Evolutionary conservation across 23 red algal species (phyloP), one percentile per base, ranked within the genome.

Genomic region (Cyanidium caldarium): DNA sequence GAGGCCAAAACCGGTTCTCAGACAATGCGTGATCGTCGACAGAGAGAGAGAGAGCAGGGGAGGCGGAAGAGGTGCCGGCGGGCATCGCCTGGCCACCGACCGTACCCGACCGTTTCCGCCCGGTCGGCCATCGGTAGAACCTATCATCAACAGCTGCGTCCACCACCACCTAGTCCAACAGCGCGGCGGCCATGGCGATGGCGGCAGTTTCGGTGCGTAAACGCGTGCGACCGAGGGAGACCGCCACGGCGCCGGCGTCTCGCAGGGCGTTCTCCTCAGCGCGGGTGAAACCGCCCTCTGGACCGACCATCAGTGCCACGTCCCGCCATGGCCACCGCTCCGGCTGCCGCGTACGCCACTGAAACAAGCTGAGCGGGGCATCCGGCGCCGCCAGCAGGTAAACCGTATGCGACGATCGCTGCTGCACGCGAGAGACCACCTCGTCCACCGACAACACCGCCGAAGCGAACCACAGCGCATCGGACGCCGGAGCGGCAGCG

Each of bases 201-300:
- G 77, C 76, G 0, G 88, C 88, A 45, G 88, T 94, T 68, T 94
- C 88, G 0, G 73, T 71, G 40, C 88, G 44, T 16, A 94, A 75
- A n/a, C 78, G 66, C 37, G 68, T 68, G 14, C 38, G 19, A 2
- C 83, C 83, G 0, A 94, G 65, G 34, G 42, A 39, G 2, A 86
- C 65, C 13, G 33, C 26, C 17, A 45, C 29, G 5, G 75, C 74
- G 23, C 88, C 88, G 30, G 70, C 70, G 12, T 29, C 57, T 37
- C 40, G n/a, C 16, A 83, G 45, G 28, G 38, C 45, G 2, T 37
- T 21, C 44, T 68, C 78, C 42, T 94, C 88, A 33, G 36, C 38
- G 34, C 35, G 33, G 37, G 80, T 78, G 68, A 94, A 82, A n/a
- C 88, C 88, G 2, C 88, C 88, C 77, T 94, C 88, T 0, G 88